Evolutionary conservation across 352 stramenopile genomes (phyloP).

Genomic region (Globisporangium canariense): DNA sequence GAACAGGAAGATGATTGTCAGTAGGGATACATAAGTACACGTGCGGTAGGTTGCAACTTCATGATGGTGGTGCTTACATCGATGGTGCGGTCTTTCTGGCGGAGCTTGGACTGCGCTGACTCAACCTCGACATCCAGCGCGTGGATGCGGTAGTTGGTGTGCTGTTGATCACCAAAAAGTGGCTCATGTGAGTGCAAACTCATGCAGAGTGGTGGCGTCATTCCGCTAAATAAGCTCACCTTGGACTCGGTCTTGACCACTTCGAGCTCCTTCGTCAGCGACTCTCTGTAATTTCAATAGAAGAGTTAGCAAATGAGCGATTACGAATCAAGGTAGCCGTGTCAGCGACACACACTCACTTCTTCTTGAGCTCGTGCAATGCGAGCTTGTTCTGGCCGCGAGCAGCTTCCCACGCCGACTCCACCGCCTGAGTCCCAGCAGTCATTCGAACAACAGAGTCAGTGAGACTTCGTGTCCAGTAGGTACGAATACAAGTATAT

Average conservation of each 20-base stretch:
- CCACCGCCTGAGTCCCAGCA: constrained; percentile 39
- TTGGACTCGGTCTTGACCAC: constrained; percentile 66
- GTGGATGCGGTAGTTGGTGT: constrained; percentile 70
- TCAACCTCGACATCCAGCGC: constrained; percentile 73
- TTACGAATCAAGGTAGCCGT: too few relatives aligned
- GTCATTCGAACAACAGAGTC: neutral
- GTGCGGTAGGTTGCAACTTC: neutral
- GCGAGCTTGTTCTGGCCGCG: constrained; percentile 77
- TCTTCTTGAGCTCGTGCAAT: constrained; percentile 80
- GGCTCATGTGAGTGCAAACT: neutral
- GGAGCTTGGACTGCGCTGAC: constrained; percentile 68
- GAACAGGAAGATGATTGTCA: neutral
- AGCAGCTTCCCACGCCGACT: constrained; percentile 74
- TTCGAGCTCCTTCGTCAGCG: constrained; percentile 63
- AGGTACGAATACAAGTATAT: neutral
- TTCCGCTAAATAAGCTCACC: constrained; percentile 16
- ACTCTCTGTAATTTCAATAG: constrained; percentile 28
- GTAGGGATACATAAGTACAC: neutral
- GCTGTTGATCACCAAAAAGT: constrained; percentile 19
- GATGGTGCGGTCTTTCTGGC: constrained; percentile 66
- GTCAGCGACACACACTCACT: constrained; percentile 18
- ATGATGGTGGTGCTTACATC: constrained; percentile 23
- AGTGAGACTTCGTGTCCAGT: neutral
- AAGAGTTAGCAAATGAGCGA: too few relatives aligned
- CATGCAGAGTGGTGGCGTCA: neutral